These are phyloP conservation scores for Fusarium hostae DNA, from an alignment of 2,329 filamentous ascomycete genomes.

Conservation along the genomic window DNA sequence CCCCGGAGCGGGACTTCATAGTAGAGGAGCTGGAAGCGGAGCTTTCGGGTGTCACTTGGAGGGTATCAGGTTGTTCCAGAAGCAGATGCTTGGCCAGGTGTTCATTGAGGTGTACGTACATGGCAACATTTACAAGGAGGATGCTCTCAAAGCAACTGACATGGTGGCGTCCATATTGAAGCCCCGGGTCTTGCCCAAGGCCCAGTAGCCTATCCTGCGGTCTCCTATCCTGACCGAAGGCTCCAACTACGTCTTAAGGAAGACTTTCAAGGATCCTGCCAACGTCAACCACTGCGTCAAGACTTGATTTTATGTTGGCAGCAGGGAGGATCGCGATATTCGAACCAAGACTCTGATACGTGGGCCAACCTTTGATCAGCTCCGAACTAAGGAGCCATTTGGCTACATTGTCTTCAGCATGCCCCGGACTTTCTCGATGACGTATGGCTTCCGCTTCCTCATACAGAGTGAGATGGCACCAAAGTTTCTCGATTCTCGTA, in stretches of 20 bases:
- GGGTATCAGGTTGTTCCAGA: constrained; percentile 80
- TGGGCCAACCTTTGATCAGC: constrained; percentile 92
- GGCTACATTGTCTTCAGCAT: constrained; percentile 96
- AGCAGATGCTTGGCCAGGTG: constrained; percentile 82
- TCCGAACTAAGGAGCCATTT: constrained; percentile 96
- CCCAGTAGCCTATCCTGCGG: constrained; percentile 83
- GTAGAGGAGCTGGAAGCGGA: constrained; percentile 84
- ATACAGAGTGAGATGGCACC: constrained; percentile 92
- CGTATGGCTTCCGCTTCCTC: constrained; percentile 85
- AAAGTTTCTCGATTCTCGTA: constrained; percentile 84
- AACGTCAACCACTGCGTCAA: constrained; percentile 92
- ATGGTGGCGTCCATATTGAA: constrained; percentile 82
- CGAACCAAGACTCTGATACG: constrained; percentile 85
- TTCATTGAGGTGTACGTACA: constrained; percentile 90
- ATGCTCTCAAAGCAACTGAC: constrained; percentile 85
- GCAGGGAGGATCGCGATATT: constrained; percentile 72
- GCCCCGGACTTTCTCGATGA: constrained; percentile 75
- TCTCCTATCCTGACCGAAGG: constrained; percentile 82
- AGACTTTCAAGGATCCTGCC: constrained; percentile 81
- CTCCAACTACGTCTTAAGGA: constrained; percentile 85
- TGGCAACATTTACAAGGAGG: constrained; percentile 94
- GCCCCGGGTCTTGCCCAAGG: constrained; percentile 76
- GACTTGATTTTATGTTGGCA: constrained; percentile 77
- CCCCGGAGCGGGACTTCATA: constrained; percentile 76
- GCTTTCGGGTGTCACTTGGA: constrained; percentile 78